Conservation (phyloP, 2,329 filamentous ascomycete genomes). For the Balansia obtecta region DNA sequence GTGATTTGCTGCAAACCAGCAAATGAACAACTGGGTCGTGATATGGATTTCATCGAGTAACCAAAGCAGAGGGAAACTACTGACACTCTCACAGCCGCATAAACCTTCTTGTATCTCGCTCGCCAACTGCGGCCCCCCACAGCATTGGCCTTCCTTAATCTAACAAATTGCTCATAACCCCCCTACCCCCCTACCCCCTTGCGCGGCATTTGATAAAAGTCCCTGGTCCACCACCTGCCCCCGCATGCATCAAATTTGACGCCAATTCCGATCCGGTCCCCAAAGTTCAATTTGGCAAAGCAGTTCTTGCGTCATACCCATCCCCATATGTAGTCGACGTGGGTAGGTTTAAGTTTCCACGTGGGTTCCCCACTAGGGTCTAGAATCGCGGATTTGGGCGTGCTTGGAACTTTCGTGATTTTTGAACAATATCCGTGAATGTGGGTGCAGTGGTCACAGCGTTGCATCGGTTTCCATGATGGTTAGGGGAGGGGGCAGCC, state of each 20-base stretch:
- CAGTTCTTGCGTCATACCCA: conserved; percentile 32
- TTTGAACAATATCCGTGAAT: background rate
- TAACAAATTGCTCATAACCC: conserved; percentile 24
- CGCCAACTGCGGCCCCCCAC: no score
- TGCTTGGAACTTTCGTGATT: background rate
- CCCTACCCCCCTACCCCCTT: conserved; percentile 12
- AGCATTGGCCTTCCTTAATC: conserved; percentile 31
- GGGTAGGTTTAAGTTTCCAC: conserved; percentile 24
- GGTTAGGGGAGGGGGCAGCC: background rate
- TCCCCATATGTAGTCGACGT: no score
- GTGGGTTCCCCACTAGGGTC: background rate
- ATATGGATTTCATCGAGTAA: no score
- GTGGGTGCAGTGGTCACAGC: background rate
- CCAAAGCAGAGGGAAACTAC: no score
- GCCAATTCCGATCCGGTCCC: conserved; percentile 44
- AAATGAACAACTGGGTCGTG: no score
- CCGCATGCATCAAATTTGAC: conserved; percentile 40
- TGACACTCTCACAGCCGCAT: no score
- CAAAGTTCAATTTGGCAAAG: conserved; percentile 53
- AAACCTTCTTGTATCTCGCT: no score
- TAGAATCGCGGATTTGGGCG: background rate
- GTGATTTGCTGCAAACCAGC: no score
- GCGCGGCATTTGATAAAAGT: conserved; percentile 32
- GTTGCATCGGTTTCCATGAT: background rate
- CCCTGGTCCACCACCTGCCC: conserved; percentile 40